Evolutionary conservation across 176 grass and related monocot genomes (phyloP).

Genomic region (Oryza australiensis): DNA sequence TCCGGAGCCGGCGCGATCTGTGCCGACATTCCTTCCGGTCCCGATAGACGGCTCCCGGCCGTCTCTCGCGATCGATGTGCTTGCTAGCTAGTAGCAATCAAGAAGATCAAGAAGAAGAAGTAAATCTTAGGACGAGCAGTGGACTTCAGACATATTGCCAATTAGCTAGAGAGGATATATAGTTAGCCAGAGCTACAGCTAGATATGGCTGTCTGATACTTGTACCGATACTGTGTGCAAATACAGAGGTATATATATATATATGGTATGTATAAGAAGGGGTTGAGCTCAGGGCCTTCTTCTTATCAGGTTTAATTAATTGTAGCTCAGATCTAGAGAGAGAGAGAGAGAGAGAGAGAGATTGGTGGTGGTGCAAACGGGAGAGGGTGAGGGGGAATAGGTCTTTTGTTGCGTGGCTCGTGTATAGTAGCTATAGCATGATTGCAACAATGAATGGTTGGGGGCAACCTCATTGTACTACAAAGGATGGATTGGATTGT

Average conservation of each 20-base stretch:
- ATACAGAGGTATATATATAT: not conserved
- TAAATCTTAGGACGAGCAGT: slow-evolving; percentile 16
- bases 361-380: not conserved
- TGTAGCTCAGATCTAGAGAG: not conserved
- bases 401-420: slow-evolving; percentile 18
- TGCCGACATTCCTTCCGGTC: slow-evolving; percentile 41
- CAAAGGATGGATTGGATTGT: slow-evolving; percentile 13
- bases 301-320: slow-evolving; percentile 14
- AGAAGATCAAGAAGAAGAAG: slow-evolving; percentile 2
- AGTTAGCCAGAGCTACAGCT: slow-evolving; percentile 12
- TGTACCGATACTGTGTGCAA: slow-evolving; percentile 8
- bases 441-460: slow-evolving; percentile 19
- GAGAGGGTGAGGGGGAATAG: not conserved
- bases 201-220: slow-evolving; percentile 4
- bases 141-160: slow-evolving; percentile 6
- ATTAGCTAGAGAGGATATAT: slow-evolving; percentile 9
- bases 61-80: not conserved
- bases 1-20: slow-evolving; percentile 47
- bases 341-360: slow-evolving; percentile 1
- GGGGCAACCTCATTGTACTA: slow-evolving; percentile 1
- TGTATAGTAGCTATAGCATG: not conserved
- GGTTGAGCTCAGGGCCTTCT: not conserved
- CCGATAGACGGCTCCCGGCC: not conserved
- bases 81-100: not conserved
- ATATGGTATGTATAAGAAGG: not conserved